A percentile compares a stretch with the other conserved stretches of the same genome.
phyloP scores from a whole-genome alignment of 768 basidiomycete species.

The Termitomyces sp. region DNA sequence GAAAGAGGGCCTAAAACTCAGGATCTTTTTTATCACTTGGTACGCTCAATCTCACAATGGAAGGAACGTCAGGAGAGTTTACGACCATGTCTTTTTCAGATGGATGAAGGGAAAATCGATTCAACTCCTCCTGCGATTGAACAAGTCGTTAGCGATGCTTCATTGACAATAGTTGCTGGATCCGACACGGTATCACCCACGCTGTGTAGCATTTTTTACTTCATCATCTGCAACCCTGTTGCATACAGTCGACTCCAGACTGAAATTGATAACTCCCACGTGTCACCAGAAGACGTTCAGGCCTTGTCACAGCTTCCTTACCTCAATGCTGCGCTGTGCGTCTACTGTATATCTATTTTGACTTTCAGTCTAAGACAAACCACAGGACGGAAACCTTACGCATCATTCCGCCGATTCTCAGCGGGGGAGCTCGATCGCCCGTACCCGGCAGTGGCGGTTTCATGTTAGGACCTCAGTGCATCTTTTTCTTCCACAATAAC shows the following conservation, averaged over 20 bases:
- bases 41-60: neutral
- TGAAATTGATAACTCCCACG: constrained; percentile 6
- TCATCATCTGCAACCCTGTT: constrained; percentile 16
- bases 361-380: neutral
- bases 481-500: neutral
- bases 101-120: constrained; percentile 19
- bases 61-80: neutral
- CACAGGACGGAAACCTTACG: constrained; percentile 35
- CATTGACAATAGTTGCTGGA: constrained; percentile 17
- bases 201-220: constrained; percentile 17
- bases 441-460: constrained; percentile 4
- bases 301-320: constrained; percentile 12
- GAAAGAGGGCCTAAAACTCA: constrained; percentile 32
- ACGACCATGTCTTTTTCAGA: constrained; percentile 6
- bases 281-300: neutral
- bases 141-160: constrained; percentile 17
- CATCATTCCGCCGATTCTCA: constrained; percentile 33
- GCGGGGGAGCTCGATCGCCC: constrained; percentile 27
- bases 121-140: constrained; percentile 10
- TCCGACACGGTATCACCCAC: constrained; percentile 17
- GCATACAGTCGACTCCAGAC: constrained; percentile 10
- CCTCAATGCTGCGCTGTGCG: constrained; percentile 32
- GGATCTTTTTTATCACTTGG: constrained; percentile 21
- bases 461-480: constrained; percentile 21
- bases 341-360: neutral